These are phyloP conservation scores for Penicillium soppii DNA, from an alignment of 495 filamentous ascomycete species.

Conservation along the genomic window DNA sequence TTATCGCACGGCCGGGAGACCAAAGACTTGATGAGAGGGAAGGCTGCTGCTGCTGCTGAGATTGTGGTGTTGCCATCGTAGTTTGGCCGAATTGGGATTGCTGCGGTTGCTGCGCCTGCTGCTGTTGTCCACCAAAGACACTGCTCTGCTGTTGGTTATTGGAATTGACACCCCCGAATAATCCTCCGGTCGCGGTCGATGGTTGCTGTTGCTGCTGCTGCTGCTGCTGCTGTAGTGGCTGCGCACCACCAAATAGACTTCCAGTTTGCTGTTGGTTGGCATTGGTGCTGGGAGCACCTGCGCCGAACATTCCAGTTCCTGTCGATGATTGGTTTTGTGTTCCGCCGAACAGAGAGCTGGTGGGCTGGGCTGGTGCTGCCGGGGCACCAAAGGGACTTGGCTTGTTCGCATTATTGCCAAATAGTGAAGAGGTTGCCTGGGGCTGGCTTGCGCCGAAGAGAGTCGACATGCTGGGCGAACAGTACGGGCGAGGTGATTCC, in stretches of 20 bases:
- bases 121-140: constrained; percentile 35
- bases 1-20: constrained; percentile 48
- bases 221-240: constrained; percentile 26
- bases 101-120: constrained; percentile 38
- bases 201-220: constrained; percentile 38
- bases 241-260: constrained; percentile 37
- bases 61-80: constrained; percentile 27
- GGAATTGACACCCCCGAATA: constrained; percentile 26
- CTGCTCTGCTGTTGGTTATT: constrained; percentile 23
- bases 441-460: constrained; percentile 39
- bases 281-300: constrained; percentile 26
- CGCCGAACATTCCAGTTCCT: constrained; percentile 30
- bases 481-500: constrained; percentile 15
- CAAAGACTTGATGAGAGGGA: constrained; percentile 46
- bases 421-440: constrained; percentile 28
- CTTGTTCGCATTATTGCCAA: constrained; percentile 35
- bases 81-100: constrained; percentile 33
- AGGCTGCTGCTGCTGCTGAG: constrained; percentile 41
- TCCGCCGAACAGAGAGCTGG: constrained; percentile 30
- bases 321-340: constrained; percentile 22
- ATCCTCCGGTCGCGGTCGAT: constrained; percentile 18
- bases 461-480: constrained; percentile 31
- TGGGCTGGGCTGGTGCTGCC: constrained; percentile 18
- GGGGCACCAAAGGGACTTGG: constrained; percentile 35
- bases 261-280: constrained; percentile 29